phyloP scores from a whole-genome alignment of 2,329 filamentous ascomycete genomes.

The Acrodontium crateriforme region DNA sequence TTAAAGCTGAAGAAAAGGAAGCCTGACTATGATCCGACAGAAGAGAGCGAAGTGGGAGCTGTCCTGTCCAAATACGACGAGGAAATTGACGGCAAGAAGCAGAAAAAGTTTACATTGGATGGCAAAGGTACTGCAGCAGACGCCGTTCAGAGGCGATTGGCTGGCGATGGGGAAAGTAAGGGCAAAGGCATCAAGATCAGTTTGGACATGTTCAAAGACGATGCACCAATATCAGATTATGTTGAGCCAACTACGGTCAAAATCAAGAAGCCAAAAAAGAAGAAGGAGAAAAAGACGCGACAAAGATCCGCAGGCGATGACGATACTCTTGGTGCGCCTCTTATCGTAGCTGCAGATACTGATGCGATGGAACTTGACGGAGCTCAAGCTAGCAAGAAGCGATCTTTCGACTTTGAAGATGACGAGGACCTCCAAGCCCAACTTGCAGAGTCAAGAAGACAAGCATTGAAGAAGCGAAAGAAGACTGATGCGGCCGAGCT shows the following conservation, averaged over 20 bases:
- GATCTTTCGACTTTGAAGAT: conserved; percentile 52
- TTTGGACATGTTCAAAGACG: conserved; percentile 55
- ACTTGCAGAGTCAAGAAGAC: conserved; percentile 67
- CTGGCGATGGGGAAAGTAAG: conserved; percentile 39
- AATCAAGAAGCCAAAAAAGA: conserved; percentile 83
- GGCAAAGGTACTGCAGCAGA: conserved; percentile 57
- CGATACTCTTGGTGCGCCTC: conserved; percentile 22
- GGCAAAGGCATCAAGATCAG: conserved; percentile 57
- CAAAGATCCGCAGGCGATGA: conserved; percentile 54
- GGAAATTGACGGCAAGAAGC: conserved; percentile 79
- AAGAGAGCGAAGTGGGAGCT: conserved; percentile 48
- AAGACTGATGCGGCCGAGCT: conserved; percentile 75
- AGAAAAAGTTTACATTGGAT: conserved; percentile 77
- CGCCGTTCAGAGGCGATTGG: conserved; percentile 34
- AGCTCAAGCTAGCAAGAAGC: conserved; percentile 39
- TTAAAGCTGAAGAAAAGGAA: conserved; percentile 83
- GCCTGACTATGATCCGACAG: conserved; percentile 74
- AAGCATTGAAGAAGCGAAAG: conserved; percentile 83
- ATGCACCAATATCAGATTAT: conserved; percentile 70
- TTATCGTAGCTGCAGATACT: conserved; percentile 21
- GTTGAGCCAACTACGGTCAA: conserved; percentile 76
- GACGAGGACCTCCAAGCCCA: conserved; percentile 87
- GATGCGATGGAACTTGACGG: conserved; percentile 65
- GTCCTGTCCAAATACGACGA: conserved; percentile 91
- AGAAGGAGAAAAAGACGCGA: conserved; percentile 57